A percentile compares a stretch with the other conserved stretches of the same genome.
Evolutionary conservation across 1,284 basidiomycete species (phyloP).

Genomic region (Schizophyllum commune): DNA sequence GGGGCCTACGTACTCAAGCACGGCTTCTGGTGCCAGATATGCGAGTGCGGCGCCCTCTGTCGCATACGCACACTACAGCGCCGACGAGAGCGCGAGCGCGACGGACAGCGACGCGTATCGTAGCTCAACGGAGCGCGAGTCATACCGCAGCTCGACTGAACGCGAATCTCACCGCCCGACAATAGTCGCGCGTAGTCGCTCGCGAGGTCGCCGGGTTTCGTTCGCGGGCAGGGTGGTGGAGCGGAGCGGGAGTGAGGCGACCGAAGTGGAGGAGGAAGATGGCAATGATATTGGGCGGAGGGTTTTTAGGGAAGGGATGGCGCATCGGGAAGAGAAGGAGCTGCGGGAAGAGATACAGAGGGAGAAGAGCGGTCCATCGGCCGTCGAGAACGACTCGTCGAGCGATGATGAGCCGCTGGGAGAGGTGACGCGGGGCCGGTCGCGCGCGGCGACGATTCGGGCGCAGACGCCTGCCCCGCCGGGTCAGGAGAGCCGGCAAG

Average conservation of each 20-base stretch:
- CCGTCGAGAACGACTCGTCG: not conserved
- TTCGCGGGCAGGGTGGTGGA: slow-evolving; percentile 1
- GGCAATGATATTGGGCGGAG: not conserved
- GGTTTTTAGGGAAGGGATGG: not conserved
- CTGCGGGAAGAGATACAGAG: too few species aligned
- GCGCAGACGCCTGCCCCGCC: not conserved
- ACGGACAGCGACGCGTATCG: not conserved
- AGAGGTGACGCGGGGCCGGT: not conserved
- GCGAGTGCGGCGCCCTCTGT: not conserved
- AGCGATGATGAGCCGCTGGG: not conserved
- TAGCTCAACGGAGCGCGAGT: not conserved
- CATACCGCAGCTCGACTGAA: not conserved
- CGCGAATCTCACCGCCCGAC: not conserved
- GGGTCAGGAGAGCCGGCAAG: too few species aligned
- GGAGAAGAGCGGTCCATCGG: too few species aligned
- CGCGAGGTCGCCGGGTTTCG: slow-evolving; percentile 11
- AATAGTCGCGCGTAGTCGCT: slow-evolving; percentile 10
- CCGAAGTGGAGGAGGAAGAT: not conserved
- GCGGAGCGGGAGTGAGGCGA: not conserved
- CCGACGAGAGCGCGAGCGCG: slow-evolving; percentile 4
- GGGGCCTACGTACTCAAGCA: slow-evolving; percentile 7
- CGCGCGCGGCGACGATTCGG: not conserved
- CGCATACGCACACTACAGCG: not conserved
- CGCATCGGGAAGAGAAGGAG: too few species aligned
- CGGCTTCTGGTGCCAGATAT: not conserved